Conservation (phyloP, 768 basidiomycete genomes). For the Macrolepiota dolichaula region DNA sequence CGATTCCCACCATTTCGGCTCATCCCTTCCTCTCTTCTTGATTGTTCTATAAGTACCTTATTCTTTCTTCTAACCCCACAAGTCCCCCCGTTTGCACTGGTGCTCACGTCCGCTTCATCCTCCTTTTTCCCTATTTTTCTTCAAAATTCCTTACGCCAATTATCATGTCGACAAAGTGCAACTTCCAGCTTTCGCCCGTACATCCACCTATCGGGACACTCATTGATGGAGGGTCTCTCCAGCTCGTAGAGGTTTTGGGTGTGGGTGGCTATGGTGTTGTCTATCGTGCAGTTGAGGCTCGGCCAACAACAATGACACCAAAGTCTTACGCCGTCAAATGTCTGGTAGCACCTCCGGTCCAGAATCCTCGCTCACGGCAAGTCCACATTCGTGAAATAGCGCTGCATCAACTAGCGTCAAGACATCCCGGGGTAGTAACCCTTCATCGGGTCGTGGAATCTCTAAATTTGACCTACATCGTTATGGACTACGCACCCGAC, state of each 20-base stretch:
- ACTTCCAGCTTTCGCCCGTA: conserved; percentile 36
- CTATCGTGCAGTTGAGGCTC: conserved; percentile 80
- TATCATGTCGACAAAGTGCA: conserved; percentile 35
- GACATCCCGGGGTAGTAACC: conserved; percentile 84
- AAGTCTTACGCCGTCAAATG: conserved; percentile 92
- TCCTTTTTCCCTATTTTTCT: conserved; percentile 20
- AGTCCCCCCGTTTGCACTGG: conserved; percentile 42
- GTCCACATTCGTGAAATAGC: conserved; percentile 91
- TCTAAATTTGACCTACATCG: conserved; percentile 79
- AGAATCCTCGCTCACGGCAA: conserved; percentile 61
- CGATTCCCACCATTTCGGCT: conserved; percentile 19
- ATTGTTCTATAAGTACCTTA: conserved; percentile 10
- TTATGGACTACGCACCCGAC: conserved; percentile 93
- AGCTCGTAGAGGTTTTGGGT: conserved; percentile 88
- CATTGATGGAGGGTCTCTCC: conserved; percentile 84
- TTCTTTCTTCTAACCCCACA: conserved; percentile 32
- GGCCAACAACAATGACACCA: conserved; percentile 34
- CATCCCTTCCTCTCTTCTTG: conserved; percentile 13
- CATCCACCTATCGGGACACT: conserved; percentile 71
- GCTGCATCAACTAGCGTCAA: conserved; percentile 77
- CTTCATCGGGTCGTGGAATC: conserved; percentile 91
- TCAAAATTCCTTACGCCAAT: conserved; percentile 15
- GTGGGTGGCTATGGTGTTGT: conserved; percentile 96
- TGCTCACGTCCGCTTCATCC: conserved; percentile 31
- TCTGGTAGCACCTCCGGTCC: conserved; percentile 55